Percentiles rank a stretch among this genome's conserved stretches.
phyloP scores from a whole-genome alignment of 495 filamentous ascomycete species.

The Penicillium bialowiezense region DNA sequence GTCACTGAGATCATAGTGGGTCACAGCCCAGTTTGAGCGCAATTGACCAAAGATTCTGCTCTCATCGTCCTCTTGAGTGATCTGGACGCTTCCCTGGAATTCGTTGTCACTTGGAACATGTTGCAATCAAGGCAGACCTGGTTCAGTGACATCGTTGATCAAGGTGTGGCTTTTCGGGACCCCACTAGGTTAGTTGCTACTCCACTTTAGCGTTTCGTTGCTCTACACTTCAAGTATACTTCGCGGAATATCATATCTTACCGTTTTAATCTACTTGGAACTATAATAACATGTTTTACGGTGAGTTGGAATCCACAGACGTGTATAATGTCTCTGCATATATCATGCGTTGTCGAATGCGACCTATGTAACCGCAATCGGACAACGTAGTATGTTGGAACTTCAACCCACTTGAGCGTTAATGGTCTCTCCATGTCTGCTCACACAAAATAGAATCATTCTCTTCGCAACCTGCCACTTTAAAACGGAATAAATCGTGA shows the following conservation, averaged over 20 bases:
- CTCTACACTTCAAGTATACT: not conserved
- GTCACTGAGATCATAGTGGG: slow-evolving; percentile 41
- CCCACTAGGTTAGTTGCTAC: slow-evolving; percentile 13
- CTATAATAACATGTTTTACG: no score
- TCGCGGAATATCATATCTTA: no score
- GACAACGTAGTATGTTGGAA: not conserved
- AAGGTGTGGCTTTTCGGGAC: slow-evolving; percentile 1
- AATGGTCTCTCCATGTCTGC: no score
- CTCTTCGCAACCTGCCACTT: no score
- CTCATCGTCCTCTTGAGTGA: slow-evolving; percentile 5
- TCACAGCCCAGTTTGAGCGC: slow-evolving; percentile 12
- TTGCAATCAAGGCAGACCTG: slow-evolving; percentile 17
- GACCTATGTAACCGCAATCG: not conserved
- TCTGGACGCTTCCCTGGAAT: slow-evolving; percentile 7
- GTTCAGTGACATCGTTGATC: slow-evolving; percentile 16
- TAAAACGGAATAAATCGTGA: no score
- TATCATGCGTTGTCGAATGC: no score
- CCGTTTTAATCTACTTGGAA: no score
- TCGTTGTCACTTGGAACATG: slow-evolving; percentile 1
- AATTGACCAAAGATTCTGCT: slow-evolving; percentile 2
- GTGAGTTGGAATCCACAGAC: no score
- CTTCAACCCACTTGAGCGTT: no score
- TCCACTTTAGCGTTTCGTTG: not conserved
- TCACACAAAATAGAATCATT: no score
- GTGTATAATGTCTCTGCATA: no score